A percentile compares a stretch with the other conserved stretches of the same genome.
Conservation (phyloP, 2,329 filamentous ascomycete species). For the Apiospora saccharicola region DNA sequence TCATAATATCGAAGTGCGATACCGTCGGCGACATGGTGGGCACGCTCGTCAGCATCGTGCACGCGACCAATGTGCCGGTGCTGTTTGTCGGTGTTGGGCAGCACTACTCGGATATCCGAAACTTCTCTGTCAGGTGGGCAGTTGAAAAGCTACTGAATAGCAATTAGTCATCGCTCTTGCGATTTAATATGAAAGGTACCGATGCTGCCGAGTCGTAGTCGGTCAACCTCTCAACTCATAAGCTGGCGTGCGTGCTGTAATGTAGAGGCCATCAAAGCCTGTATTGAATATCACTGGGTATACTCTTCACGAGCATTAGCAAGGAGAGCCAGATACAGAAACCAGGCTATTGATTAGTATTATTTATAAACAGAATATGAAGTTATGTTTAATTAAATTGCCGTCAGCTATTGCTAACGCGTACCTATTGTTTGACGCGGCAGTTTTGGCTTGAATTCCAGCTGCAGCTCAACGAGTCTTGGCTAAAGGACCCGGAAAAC, state of each 20-base stretch:
- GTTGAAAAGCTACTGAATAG: slow-evolving; percentile 70
- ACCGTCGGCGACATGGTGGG: slow-evolving; percentile 99
- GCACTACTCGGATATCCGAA: slow-evolving; percentile 73
- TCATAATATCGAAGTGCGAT: slow-evolving; percentile 98
- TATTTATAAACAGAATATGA: neutral
- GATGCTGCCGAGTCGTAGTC: neutral
- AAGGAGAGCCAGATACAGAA: neutral
- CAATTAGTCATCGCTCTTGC: slow-evolving; percentile 29
- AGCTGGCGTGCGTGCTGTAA: neutral
- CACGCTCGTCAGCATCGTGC: slow-evolving; percentile 94
- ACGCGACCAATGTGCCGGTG: slow-evolving; percentile 95
- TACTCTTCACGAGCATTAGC: neutral
- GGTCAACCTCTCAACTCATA: neutral
- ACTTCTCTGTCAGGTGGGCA: slow-evolving; percentile 74
- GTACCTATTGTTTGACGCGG: neutral
- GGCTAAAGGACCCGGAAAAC: neutral
- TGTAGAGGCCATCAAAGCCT: neutral
- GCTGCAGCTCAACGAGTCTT: neutral
- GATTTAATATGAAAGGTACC: slow-evolving; percentile 1
- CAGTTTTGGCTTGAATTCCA: neutral
- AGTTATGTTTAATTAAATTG: neutral
- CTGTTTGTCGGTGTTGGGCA: slow-evolving; percentile 84
- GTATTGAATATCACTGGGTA: neutral
- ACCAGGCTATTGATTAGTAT: neutral
- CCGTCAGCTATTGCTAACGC: neutral